These are phyloP conservation scores for Fraxinus pennsylvanica DNA, from an alignment of 257 asterid species.

Conservation along the genomic window DNA sequence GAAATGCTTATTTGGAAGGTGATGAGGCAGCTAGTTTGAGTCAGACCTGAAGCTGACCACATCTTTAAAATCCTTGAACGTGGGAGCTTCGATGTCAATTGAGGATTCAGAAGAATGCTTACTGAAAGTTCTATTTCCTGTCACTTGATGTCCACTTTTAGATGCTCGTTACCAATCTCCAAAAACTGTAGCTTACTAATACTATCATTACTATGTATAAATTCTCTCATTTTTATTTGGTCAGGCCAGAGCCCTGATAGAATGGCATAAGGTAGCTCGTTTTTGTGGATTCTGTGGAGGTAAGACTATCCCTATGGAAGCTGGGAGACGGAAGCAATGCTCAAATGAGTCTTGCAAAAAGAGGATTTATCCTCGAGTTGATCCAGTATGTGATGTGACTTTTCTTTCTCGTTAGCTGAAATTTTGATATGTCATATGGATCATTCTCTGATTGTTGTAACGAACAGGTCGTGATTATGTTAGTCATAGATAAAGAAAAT, in stretches of 20 bases:
- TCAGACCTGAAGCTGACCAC: background rate
- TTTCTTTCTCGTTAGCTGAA: constrained; percentile 5
- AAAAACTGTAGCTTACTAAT: background rate
- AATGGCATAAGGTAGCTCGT: constrained; percentile 74
- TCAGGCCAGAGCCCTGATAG: constrained; percentile 92
- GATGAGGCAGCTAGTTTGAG: background rate
- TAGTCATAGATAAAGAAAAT: constrained; percentile 86
- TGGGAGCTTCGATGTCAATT: background rate
- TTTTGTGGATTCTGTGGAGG: constrained; percentile 89
- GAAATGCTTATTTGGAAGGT: background rate
- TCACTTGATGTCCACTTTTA: background rate
- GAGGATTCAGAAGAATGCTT: background rate
- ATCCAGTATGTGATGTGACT: constrained; percentile 64
- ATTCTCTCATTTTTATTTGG: constrained; percentile 17
- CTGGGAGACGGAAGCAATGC: constrained; percentile 87
- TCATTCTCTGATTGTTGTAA: constrained; percentile 22
- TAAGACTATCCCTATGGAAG: constrained; percentile 66
- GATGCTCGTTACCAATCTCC: background rate
- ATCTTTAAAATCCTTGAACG: background rate
- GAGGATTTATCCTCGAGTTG: constrained; percentile 91
- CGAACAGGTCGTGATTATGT: constrained; percentile 88
- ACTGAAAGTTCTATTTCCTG: background rate
- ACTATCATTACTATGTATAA: background rate
- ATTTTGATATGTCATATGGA: constrained; percentile 11
- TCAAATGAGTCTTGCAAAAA: constrained; percentile 74